Evolutionary conservation across 2,329 filamentous ascomycete species (phyloP).

Genomic region (Pleomassaria siparia): DNA sequence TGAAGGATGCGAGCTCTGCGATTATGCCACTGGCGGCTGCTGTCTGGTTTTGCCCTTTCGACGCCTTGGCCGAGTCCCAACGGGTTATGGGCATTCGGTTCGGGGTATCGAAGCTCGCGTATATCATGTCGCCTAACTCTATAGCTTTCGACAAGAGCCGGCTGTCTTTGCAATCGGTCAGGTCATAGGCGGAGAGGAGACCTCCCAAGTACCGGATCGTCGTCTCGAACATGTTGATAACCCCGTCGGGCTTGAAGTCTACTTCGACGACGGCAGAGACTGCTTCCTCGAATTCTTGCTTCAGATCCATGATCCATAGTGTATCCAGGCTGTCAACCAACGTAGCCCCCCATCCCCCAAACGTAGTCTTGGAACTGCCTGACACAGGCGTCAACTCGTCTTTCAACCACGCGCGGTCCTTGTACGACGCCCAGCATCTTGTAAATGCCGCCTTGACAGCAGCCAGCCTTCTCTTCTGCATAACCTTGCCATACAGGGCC

Average conservation of each 20-base stretch:
- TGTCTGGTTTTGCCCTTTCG: constrained; percentile 31
- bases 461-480: constrained; percentile 63
- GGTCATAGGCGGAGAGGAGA: constrained; percentile 65
- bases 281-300: constrained; percentile 63
- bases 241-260: constrained; percentile 55
- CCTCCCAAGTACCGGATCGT: constrained; percentile 71
- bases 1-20: constrained; percentile 47
- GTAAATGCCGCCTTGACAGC: constrained; percentile 72
- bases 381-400: constrained; percentile 79
- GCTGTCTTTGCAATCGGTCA: constrained; percentile 54
- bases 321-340: constrained; percentile 73
- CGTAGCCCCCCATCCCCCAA: constrained; percentile 87
- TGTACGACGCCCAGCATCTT: constrained; percentile 79
- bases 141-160: constrained; percentile 60
- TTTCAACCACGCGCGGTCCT: constrained; percentile 73
- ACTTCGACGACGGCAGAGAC: constrained; percentile 58
- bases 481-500: constrained; percentile 42
- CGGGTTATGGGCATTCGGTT: constrained; percentile 61
- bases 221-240: constrained; percentile 68
- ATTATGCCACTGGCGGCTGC: constrained; percentile 41
- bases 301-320: constrained; percentile 68
- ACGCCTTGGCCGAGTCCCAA: constrained; percentile 20
- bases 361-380: constrained; percentile 69
- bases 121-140: constrained; percentile 63
- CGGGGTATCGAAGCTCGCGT: constrained; percentile 65